Evolutionary conservation across 2,329 filamentous ascomycete species (phyloP), one percentile per base, ranked within the genome.

Genomic region (Chrysosporium queenslandicum): DNA sequence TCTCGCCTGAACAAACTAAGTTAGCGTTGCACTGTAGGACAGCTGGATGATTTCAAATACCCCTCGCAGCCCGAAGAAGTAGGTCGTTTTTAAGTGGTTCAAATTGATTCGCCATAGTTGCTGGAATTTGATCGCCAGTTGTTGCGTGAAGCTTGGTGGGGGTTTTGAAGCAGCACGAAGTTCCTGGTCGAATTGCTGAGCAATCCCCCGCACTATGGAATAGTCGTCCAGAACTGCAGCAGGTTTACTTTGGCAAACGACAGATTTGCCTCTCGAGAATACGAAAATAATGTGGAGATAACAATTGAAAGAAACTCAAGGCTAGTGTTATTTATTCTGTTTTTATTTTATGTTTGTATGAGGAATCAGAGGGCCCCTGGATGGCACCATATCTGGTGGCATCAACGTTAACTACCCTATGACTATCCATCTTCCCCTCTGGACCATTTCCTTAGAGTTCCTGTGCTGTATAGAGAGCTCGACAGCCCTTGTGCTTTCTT

Each of bases 1-100:
- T 83, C 72, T 96, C 79, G 68, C 91, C 90, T 94, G 64, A 11
- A 41, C 12, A 34, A 12, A 18, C 8, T 6, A 30, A 3, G 32
- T 52, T 46, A 46, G 20, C 32, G 36, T 9, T 18, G n/a, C 18
- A 29, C 21, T 16, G 30, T 29, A 54, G 36, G 11, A 41, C n/a
- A 43, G 39, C 23, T 21, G 11, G 32, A 18, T 16, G 27, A 51
- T 50, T 47, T 27, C 16, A 57, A 57, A 43, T 72, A 94, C 90
- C 92, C 78, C 86, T 81, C 59, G 92, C 92, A 61, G 91, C 87
- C 66, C 92, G 82, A 54, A 98, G 76, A 65, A 98, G 77, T 61
- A 97, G 75, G 66, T 98, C 91, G 71, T 98, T 98, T 73, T 94
- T 82, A 68, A 97, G 73, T 53, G 89, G 87, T 63, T 83, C 81